Base-by-base conservation (phyloP, 495 filamentous ascomycete genomes). In the Tetracladium marchalianum region DNA sequence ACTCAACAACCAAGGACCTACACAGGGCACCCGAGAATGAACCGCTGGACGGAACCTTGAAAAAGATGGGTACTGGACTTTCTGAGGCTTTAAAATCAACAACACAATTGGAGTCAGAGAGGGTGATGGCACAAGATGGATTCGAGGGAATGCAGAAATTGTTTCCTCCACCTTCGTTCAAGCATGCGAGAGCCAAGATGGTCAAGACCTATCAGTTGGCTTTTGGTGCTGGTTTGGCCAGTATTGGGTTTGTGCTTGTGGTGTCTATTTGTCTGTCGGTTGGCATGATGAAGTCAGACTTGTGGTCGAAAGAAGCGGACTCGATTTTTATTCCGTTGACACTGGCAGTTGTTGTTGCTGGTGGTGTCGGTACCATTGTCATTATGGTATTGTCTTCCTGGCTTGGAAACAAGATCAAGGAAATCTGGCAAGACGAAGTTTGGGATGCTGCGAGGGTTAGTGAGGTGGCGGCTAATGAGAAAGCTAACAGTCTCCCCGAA, bases 121-220 rank as follows among this genome's bases (percentile, higher is more conserved):
- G 47, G 19, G 46, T 65, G n/a, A 68, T 77, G 43, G 36, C 66
- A 17, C 69, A 80, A 37, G 50, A 61, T 11, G 63, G 50, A 1
- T 67, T 76, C 39, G 60, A 67, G 12, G 68, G 64, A 0, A 76
- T 81, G 72, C 58, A 66, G 43, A 67, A 65, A 16, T 53, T 80
- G n/a, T 83, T 84, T 50, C 81, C 81, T 1, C 80, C 80, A 0
- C 80, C 81, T 8, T 58, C 71, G 15, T 79, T 73, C 31, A 65
- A 71, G 11, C 57, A 65, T 3, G 66, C 70, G 7, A 65, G 66
- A 50, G 59, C 69, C 4, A 64, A 75, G 51, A 58, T 84, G 35
- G 61, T 65, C 5, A 46, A 43, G 31, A 58, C 70, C 5, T 77
- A 74, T 49, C 56, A 65, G 33, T 57, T 61, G 40, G 71, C 72